Evolutionary conservation across 2,329 filamentous ascomycete species (phyloP).

Genomic region (Sporothrix mexicana): DNA sequence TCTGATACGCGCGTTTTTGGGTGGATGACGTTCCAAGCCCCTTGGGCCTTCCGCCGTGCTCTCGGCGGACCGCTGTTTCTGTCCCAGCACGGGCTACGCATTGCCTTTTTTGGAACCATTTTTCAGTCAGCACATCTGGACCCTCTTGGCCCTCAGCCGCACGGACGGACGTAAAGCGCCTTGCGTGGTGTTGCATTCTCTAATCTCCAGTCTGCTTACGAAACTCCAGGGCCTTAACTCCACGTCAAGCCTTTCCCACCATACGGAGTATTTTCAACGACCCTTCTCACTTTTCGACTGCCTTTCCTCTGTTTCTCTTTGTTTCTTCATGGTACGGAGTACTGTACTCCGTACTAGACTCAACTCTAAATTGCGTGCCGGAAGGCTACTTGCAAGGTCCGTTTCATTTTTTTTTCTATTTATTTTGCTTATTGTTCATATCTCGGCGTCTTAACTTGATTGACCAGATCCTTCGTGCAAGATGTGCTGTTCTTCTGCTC

Average conservation of each 20-base stretch:
- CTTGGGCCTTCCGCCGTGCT: neutral
- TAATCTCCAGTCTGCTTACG: neutral
- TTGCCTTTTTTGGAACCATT: neutral
- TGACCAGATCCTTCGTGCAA: too few species aligned
- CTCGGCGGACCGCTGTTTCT: slow-evolving; percentile 5
- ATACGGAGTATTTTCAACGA: neutral
- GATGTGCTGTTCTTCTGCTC: too few species aligned
- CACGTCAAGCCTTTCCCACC: neutral
- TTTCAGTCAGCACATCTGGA: neutral
- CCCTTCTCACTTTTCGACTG: neutral
- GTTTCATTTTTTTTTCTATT: neutral
- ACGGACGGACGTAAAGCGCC: neutral
- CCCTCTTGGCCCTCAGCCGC: slow-evolving; percentile 3
- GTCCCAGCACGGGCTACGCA: neutral
- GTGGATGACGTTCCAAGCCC: neutral
- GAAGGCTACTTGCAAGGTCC: neutral
- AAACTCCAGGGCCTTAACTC: slow-evolving; percentile 3
- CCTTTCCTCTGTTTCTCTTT: neutral
- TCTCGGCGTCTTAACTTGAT: neutral
- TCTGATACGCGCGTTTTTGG: neutral
- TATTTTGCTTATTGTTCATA: neutral
- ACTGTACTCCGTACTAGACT: too few species aligned
- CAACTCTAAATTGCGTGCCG: slow-evolving; percentile 9
- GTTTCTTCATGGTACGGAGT: neutral
- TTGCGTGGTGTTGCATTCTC: neutral